Evolutionary conservation across 768 basidiomycete species (phyloP), one percentile per base, ranked within the genome.

Genomic region (Trichaptum fuscoviolaceum): DNA sequence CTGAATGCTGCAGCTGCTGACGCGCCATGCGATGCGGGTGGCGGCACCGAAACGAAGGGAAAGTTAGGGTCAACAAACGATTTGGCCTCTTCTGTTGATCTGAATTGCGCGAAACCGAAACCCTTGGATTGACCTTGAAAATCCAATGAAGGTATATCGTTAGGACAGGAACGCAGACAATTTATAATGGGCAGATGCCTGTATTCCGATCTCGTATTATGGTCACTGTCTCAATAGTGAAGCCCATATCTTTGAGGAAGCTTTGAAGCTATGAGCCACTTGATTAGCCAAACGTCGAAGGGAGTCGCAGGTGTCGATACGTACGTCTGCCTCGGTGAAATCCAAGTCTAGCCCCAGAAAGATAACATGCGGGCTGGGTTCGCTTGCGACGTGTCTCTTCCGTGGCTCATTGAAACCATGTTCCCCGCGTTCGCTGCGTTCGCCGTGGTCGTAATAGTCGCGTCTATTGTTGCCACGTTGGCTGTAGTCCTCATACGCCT

Each of bases 171-270:
- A 82, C 79, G 78, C 78, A 80, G 79, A 78, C 85, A 76, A 88
- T 87, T 87, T 84, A 86, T 52, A 90, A 90, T 82, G 80, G 89
- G 87, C 84, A 92, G 91, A 86, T 89, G 89, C 95, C 95, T 86
- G 96, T 90, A 85, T 87, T 85, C 87, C 92, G 92, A 77, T 98
- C 96, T 83, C 92, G 89, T 77, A 98, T 96, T 72, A 99, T 96
- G 73, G 95, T 98, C 73, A 93, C 91, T 67, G 90, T 90, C 80
- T 93, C 91, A 72, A 92, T 82, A 75, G 81, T 85, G 81, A 87
- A 93, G 64, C 88, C 87, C 73, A 89, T 81, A 68, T 84, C 84
- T 70, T 83, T 80, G 71, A 93, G 86, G 77, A 87, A 92, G 68
- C 87, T 85, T 80, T 92, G 89, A 74, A 95, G 84, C 93, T 94